These are phyloP conservation scores for Cladosporium sp. DNA, from an alignment of 2,329 filamentous ascomycete genomes.

Conservation along the genomic window DNA sequence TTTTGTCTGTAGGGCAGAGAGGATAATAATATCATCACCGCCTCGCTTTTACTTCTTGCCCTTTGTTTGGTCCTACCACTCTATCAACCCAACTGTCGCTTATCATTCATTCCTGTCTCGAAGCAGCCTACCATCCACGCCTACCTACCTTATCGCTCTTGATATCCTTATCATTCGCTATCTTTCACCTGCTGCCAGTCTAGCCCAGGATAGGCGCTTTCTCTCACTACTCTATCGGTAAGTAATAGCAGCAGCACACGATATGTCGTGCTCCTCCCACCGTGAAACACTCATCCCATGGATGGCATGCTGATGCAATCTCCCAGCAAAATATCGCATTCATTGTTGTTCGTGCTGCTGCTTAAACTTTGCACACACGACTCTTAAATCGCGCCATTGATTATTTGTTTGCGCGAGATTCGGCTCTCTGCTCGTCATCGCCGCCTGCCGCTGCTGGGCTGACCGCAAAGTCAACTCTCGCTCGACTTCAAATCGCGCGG, in stretches of 20 bases:
- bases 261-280: conserved; percentile 6
- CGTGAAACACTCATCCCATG: no score
- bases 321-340: conserved; percentile 1
- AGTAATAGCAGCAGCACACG: not conserved
- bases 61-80: conserved; percentile 4
- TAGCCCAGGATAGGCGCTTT: conserved; percentile 8
- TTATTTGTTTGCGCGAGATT: not conserved
- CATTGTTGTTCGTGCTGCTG: not conserved
- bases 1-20: no score
- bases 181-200: not conserved
- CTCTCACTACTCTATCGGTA: conserved; percentile 4
- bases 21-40: not conserved
- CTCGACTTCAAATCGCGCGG: conserved; percentile 8
- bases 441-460: no score
- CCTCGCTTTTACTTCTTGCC: not conserved
- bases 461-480: not conserved
- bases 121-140: not conserved
- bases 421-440: not conserved
- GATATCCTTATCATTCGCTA: conserved; percentile 9
- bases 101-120: not conserved
- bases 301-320: conserved; percentile 6
- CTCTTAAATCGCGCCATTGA: conserved; percentile 7
- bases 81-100: not conserved
- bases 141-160: not conserved
- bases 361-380: not conserved